A percentile compares a stretch with the other conserved stretches of the same genome.
These are phyloP conservation scores for Colletotrichum cereale DNA, from an alignment of 2,329 filamentous ascomycete genomes.

Conservation along the genomic window DNA sequence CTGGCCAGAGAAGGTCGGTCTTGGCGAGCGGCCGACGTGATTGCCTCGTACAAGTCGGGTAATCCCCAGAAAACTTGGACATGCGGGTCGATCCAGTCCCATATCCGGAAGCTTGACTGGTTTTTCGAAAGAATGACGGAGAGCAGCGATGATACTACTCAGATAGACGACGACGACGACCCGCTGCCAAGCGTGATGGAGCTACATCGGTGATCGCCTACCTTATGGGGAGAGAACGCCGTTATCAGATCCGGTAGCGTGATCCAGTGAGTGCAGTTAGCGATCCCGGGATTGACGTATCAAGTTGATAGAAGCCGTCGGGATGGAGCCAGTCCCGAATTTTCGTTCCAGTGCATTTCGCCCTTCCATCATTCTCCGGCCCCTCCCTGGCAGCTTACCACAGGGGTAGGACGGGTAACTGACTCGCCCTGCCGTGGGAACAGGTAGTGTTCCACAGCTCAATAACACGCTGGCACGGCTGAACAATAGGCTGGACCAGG, in stretches of 20 bases:
- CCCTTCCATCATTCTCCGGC: background rate
- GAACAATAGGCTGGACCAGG: conserved; percentile 19
- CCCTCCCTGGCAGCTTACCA: background rate
- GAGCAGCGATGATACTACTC: conserved; percentile 11
- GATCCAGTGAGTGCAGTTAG: conserved; percentile 18
- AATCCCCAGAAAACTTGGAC: conserved; percentile 17
- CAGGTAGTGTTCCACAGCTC: conserved; percentile 1
- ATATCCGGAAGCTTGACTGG: conserved; percentile 22
- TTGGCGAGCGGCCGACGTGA: conserved; percentile 25
- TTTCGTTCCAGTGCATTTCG: background rate
- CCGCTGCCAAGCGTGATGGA: conserved; percentile 32
- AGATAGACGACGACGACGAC: conserved; percentile 32
- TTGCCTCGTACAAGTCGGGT: conserved; percentile 23
- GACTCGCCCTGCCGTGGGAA: conserved; percentile 27
- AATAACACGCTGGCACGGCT: conserved; percentile 16
- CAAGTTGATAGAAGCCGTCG: conserved; percentile 15
- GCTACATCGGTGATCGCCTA: conserved; percentile 15
- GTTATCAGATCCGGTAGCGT: conserved; percentile 36
- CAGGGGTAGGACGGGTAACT: conserved; percentile 29
- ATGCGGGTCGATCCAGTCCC: conserved; percentile 14
- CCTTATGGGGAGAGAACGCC: conserved; percentile 25
- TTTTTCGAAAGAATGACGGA: conserved; percentile 15
- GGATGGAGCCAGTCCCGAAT: conserved; percentile 19
- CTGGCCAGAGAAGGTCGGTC: conserved; percentile 17
- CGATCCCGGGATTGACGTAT: conserved; percentile 30